These are phyloP conservation scores for Cyphellophora europaea DNA, from an alignment of 2,329 filamentous ascomycete genomes.

Conservation along the genomic window DNA sequence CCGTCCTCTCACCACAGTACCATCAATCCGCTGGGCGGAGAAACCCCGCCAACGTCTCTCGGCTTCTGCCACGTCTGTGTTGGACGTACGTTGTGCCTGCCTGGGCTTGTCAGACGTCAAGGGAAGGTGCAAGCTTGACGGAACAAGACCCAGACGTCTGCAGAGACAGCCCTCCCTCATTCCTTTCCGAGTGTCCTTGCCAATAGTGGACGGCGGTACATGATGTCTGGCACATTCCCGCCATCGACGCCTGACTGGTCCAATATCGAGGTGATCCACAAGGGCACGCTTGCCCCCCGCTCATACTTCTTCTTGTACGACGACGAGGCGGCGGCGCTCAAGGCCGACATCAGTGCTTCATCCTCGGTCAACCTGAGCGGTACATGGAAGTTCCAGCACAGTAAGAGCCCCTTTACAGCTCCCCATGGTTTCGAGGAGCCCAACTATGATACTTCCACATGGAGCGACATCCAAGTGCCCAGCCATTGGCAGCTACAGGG, in stretches of 20 bases:
- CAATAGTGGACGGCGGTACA: background rate
- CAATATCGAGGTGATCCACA: slow-evolving; percentile 52
- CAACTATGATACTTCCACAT: slow-evolving; percentile 14
- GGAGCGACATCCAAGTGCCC: slow-evolving; percentile 36
- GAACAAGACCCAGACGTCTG: too few species aligned
- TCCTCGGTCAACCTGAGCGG: slow-evolving; percentile 39
- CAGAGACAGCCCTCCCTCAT: too few species aligned
- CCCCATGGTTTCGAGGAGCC: slow-evolving; percentile 23
- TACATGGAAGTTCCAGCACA: slow-evolving; percentile 41
- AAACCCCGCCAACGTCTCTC: too few species aligned
- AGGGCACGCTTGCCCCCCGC: slow-evolving; percentile 48
- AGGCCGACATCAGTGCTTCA: slow-evolving; percentile 10
- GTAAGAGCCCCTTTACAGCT: slow-evolving; percentile 7
- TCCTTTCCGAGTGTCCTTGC: too few species aligned
- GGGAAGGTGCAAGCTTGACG: too few species aligned
- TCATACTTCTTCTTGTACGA: slow-evolving; percentile 48
- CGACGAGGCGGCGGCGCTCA: slow-evolving; percentile 39
- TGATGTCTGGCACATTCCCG: slow-evolving; percentile 25
- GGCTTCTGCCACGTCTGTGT: too few species aligned
- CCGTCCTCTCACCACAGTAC: too few species aligned
- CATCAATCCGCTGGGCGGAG: too few species aligned
- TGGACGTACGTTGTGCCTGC: too few species aligned
- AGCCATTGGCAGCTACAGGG: slow-evolving; percentile 64
- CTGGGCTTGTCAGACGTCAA: too few species aligned
- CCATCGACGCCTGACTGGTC: slow-evolving; percentile 45